Evolutionary conservation across 805 yeast species (phyloP).

Genomic region (Dipodascopsis uninucleata): DNA sequence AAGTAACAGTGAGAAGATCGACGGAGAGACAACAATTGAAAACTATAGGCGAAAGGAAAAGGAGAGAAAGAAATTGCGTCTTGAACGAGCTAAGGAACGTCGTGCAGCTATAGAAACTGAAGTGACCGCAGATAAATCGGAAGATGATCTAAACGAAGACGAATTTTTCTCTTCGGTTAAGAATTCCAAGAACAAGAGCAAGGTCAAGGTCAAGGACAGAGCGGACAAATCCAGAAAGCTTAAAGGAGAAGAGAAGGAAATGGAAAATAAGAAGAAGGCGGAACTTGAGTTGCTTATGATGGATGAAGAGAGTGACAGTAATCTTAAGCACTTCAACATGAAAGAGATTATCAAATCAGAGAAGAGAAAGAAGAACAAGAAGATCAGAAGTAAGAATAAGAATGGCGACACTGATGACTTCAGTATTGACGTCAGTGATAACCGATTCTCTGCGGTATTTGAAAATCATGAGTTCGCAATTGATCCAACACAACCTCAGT

Average conservation of each 20-base stretch:
- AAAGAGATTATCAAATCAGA: conserved; percentile 73
- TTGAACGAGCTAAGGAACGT: conserved; percentile 58
- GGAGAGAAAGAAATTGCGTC: conserved; percentile 80
- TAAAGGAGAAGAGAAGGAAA: conserved; percentile 31
- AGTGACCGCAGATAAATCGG: conserved; percentile 39
- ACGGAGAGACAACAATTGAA: conserved; percentile 71
- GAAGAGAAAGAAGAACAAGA: conserved; percentile 39
- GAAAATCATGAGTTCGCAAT: conserved; percentile 88
- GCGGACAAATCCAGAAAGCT: conserved; percentile 21
- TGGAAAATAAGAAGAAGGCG: conserved; percentile 47
- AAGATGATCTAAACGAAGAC: conserved; percentile 30
- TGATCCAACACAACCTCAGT: conserved; percentile 90
- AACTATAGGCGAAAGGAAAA: conserved; percentile 82
- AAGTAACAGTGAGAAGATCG: conserved; percentile 41
- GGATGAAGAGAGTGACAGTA: conserved; percentile 51
- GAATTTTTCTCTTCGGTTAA: conserved; percentile 28
- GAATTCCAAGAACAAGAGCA: conserved; percentile 35
- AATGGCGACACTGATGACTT: conserved; percentile 48
- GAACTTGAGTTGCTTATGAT: conserved; percentile 71
- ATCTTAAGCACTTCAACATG: conserved; percentile 69
- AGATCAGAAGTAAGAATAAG: conserved; percentile 41
- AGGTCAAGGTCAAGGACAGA: conserved; percentile 22
- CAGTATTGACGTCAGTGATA: conserved; percentile 71
- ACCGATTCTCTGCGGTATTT: conserved; percentile 78
- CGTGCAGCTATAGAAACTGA: conserved; percentile 42